A percentile compares a stretch with the other conserved stretches of the same genome.
Evolutionary conservation across 306 rosid genomes (phyloP).

Genomic region (Ochetophila trinervis): DNA sequence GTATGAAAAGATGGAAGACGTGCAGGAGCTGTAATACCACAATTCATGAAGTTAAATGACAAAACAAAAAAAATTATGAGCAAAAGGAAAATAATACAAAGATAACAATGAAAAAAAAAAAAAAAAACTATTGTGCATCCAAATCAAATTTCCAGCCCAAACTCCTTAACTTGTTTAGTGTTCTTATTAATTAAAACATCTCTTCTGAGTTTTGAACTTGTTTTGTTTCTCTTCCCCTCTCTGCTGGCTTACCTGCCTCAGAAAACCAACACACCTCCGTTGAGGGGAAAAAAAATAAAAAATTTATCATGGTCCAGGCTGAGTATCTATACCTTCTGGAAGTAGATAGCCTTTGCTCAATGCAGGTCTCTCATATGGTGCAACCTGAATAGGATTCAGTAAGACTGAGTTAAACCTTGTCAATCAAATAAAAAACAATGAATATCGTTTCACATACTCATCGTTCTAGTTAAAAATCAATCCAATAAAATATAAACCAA

Average conservation of each 20-base stretch:
- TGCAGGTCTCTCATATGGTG: slow-evolving; percentile 99
- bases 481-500: background rate
- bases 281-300: slow-evolving; percentile 8
- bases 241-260: background rate
- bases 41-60: slow-evolving; percentile 24
- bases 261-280: background rate
- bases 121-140: background rate
- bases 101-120: background rate
- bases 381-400: slow-evolving; percentile 55
- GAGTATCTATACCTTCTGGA: slow-evolving; percentile 71
- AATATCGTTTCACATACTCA: background rate
- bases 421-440: slow-evolving; percentile 5
- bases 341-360: slow-evolving; percentile 95
- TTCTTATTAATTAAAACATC: too few relatives aligned
- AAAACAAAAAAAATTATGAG: background rate
- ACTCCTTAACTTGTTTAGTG: background rate
- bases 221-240: background rate
- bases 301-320: slow-evolving; percentile 11
- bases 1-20: slow-evolving; percentile 97
- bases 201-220: too few relatives aligned
- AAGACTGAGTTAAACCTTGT: slow-evolving; percentile 1
- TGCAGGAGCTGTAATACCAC: slow-evolving; percentile 59
- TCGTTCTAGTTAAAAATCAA: slow-evolving; percentile 5
- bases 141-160: background rate
- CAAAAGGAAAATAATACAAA: slow-evolving; percentile 9